Base-by-base conservation (phyloP, 2,329 filamentous ascomycete species). In the Xylariaceae sp. region DNA sequence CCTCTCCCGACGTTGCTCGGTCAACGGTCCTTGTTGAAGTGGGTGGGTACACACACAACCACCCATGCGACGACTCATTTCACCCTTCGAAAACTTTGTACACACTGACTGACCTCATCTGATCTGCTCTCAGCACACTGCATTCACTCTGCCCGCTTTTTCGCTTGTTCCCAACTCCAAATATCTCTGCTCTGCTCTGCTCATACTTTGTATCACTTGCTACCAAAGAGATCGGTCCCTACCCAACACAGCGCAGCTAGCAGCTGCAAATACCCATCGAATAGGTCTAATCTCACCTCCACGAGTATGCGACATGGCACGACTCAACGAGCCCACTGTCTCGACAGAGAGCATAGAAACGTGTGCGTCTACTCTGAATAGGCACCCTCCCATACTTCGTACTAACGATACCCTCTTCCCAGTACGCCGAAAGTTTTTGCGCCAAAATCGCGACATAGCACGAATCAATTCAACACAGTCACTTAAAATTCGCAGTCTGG, bases 401-500 rank as follows among this genome's bases (percentile, higher is more conserved):
- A n/a, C n/a, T 17, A 37, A 26, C 22, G 6, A 26, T 11, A 6
- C 22, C 11, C 22, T 26, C 22, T 26, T 26, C 38, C 22, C 54
- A 90, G 86, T 91, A 45, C 86, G 87, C 61, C 79, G 84, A 57
- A 83, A 85, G 60, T 88, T 90, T 59, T 71, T 90, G 55, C 79
- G 87, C 41, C 88, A 93, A 62, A 94, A 94, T 61, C 79, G 86
- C 64, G 87, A 93, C 57, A 84, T 93, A 49, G 87, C 87, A 48
- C 81, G 83, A 60, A 79, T 76, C 55, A 93, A 94, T 66, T 88
- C 87, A 18, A 75, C 78, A 38, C 85, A 90, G 62, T 86, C 85
- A 24, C 72, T 88, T 24, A 83, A 84, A 51, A 90, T 93, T 54
- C 81, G 87, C 45, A 79, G 74, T 49, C 74, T 93, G 44, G 87